These are phyloP conservation scores for Protomyces inundatus DNA, from an alignment of 1,139 yeast genomes.

Conservation along the genomic window DNA sequence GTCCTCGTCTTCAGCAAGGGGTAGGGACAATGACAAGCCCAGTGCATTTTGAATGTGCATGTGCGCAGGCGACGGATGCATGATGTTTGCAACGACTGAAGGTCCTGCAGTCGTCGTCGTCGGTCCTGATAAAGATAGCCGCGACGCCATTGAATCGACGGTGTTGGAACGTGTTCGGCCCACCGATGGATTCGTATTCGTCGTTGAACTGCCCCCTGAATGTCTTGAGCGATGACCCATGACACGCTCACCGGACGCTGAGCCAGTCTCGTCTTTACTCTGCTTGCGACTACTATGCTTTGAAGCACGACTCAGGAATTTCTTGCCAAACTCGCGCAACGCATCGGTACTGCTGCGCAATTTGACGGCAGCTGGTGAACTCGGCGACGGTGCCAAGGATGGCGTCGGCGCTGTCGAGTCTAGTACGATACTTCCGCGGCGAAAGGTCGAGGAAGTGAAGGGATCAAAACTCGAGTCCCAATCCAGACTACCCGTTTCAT, in stretches of 20 bases:
- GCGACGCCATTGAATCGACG: constrained; percentile 7
- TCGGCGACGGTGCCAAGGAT: constrained; percentile 5
- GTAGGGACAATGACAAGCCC: neutral
- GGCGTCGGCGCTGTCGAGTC: constrained; percentile 24
- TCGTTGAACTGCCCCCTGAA: constrained; percentile 5
- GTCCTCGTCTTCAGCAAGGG: neutral
- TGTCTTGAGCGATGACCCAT: neutral
- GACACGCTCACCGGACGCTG: neutral
- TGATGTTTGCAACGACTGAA: neutral
- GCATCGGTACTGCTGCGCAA: constrained; percentile 18
- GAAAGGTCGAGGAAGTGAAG: constrained; percentile 16
- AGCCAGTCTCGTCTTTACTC: neutral
- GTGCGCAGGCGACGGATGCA: neutral
- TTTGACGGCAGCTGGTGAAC: constrained; percentile 16
- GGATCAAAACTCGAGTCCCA: constrained; percentile 23
- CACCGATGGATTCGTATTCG: constrained; percentile 1
- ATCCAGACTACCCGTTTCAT: constrained; percentile 12
- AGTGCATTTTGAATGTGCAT: neutral
- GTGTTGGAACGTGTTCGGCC: constrained; percentile 23
- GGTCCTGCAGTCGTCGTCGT: neutral
- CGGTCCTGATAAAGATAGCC: neutral
- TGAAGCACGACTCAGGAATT: constrained; percentile 6
- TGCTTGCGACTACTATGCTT: neutral
- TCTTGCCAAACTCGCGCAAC: constrained; percentile 11
- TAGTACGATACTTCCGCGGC: constrained; percentile 21